phyloP scores from a whole-genome alignment of 768 basidiomycete species.

The Termitomyces bulborhizus region DNA sequence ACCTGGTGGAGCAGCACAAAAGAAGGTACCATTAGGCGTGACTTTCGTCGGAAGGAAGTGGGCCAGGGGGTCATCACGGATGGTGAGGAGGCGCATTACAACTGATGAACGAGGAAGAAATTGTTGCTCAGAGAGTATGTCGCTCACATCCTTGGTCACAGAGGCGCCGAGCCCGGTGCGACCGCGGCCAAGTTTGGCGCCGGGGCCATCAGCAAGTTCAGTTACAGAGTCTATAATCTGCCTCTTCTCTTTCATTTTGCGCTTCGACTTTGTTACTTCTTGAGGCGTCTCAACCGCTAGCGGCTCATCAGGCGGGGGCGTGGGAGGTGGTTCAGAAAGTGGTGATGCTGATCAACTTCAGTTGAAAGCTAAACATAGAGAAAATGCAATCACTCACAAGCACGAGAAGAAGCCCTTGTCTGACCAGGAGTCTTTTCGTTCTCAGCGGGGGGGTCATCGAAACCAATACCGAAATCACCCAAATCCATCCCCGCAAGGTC shows the following conservation, averaged over 20 bases:
- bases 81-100: conserved; percentile 81
- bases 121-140: conserved; percentile 73
- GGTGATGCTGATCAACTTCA: conserved; percentile 53
- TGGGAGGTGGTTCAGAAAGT: conserved; percentile 66
- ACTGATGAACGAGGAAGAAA: conserved; percentile 82
- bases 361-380: background rate
- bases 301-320: conserved; percentile 63
- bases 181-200: conserved; percentile 49
- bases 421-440: conserved; percentile 52
- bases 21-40: conserved; percentile 66
- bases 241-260: conserved; percentile 68
- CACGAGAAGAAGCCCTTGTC: conserved; percentile 58
- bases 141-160: conserved; percentile 51
- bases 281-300: conserved; percentile 37
- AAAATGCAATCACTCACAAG: conserved; percentile 40
- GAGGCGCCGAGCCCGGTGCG: conserved; percentile 47
- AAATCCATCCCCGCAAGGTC: conserved; percentile 62
- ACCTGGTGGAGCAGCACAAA: conserved; percentile 83
- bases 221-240: conserved; percentile 89
- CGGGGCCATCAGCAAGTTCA: conserved; percentile 67
- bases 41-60: conserved; percentile 82
- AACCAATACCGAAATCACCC: conserved; percentile 54
- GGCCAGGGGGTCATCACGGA: conserved; percentile 75
- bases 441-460: conserved; percentile 46
- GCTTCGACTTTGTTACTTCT: conserved; percentile 34